phyloP scores from a whole-genome alignment of 495 filamentous ascomycete genomes.

The Talaromyces stipitatus region DNA sequence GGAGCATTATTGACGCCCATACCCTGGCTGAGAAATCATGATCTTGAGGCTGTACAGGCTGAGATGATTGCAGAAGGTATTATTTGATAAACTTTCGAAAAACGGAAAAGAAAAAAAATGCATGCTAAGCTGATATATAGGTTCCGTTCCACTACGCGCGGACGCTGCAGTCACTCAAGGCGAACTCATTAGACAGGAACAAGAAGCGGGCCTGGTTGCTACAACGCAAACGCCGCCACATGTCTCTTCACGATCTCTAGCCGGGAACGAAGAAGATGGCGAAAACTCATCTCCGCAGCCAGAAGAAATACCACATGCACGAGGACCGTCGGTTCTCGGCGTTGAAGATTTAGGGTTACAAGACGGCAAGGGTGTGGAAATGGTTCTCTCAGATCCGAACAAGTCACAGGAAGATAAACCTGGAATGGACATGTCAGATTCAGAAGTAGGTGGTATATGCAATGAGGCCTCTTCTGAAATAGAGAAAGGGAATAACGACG shows the following conservation, averaged over 20 bases:
- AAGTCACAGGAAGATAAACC: constrained; percentile 9
- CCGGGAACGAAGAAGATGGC: constrained; percentile 22
- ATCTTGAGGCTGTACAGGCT: constrained; percentile 20
- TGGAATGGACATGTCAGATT: constrained; percentile 9
- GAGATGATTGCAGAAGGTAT: constrained; percentile 18
- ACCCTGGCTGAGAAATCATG: constrained; percentile 60
- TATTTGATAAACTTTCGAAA: too few species aligned
- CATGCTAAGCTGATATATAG: constrained; percentile 16
- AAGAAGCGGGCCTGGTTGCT: constrained; percentile 54
- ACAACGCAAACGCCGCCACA: constrained; percentile 1
- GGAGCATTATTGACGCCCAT: constrained; percentile 92
- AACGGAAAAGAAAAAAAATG: neutral
- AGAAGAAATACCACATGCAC: constrained; percentile 66
- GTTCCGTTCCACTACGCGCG: constrained; percentile 6
- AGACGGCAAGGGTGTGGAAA: constrained; percentile 40
- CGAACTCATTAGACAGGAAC: constrained; percentile 70
- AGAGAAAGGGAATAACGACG: neutral
- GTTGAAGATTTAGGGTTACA: constrained; percentile 84
- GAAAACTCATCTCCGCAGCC: constrained; percentile 18
- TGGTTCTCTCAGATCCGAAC: constrained; percentile 22
- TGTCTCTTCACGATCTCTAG: constrained; percentile 12
- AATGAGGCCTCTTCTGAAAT: neutral
- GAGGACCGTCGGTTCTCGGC: constrained; percentile 75
- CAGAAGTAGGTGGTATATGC: neutral
- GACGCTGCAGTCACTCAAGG: constrained; percentile 61